A percentile compares a stretch with the other conserved stretches of the same genome.
These are phyloP conservation scores for Globisporangium barbulae DNA, from an alignment of 352 stramenopile species.

Conservation along the genomic window DNA sequence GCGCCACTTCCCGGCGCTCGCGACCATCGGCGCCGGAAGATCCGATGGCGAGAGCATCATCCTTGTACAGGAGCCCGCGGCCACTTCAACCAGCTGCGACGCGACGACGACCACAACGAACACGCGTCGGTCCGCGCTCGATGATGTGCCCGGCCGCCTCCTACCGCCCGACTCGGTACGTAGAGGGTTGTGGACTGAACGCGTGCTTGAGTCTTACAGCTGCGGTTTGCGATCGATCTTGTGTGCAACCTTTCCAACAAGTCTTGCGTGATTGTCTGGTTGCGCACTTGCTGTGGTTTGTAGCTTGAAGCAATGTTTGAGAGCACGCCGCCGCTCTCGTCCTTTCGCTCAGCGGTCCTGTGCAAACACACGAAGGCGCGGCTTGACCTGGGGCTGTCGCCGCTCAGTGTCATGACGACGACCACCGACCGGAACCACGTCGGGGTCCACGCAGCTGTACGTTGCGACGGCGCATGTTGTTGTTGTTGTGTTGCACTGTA, in stretches of 20 bases:
- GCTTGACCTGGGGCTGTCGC: constrained; percentile 14
- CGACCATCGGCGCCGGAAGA: constrained; percentile 40
- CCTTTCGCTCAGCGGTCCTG: constrained; percentile 55
- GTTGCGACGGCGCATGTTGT: not conserved
- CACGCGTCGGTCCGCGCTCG: constrained; percentile 18
- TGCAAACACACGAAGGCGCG: constrained; percentile 67
- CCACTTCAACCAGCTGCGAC: constrained; percentile 12
- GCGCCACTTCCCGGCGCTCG: constrained; percentile 71
- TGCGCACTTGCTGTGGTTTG: not conserved
- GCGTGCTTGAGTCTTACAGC: not conserved
- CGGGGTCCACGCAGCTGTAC: not conserved
- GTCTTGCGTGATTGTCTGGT: not conserved
- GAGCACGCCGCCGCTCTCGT: constrained; percentile 44
- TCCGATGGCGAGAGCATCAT: constrained; percentile 61
- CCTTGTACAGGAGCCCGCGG: constrained; percentile 43
- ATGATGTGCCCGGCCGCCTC: constrained; percentile 48
- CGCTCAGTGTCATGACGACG: constrained; percentile 7
- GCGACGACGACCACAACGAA: not conserved
- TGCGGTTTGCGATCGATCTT: not conserved
- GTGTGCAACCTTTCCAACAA: constrained; percentile 1
- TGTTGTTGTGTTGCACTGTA: not conserved
- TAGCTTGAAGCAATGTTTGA: constrained; percentile 65
- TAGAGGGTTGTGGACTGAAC: not conserved
- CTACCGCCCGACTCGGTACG: constrained; percentile 49
- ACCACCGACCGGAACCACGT: constrained; percentile 1